Evolutionary conservation across 2,329 filamentous ascomycete species (phyloP).

Genomic region (Macrophomina phaseolina): DNA sequence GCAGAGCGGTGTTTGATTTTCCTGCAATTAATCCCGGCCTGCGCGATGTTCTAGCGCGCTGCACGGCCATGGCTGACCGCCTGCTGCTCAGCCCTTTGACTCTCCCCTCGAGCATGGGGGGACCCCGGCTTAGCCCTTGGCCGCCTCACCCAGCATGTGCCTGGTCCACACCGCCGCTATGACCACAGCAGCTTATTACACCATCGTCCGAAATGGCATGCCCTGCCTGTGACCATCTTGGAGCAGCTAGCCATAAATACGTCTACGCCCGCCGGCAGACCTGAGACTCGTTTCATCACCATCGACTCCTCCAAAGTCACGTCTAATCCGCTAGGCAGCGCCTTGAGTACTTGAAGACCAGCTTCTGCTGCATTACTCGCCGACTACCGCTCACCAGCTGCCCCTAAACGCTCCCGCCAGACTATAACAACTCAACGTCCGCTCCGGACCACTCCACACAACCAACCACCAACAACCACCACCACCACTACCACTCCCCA

Average conservation of each 20-base stretch:
- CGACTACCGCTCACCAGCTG: slow-evolving; percentile 24
- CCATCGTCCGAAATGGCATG: slow-evolving; percentile 48
- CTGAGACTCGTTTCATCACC: slow-evolving; percentile 42
- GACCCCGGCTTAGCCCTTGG: slow-evolving; percentile 35
- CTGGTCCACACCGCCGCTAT: slow-evolving; percentile 48
- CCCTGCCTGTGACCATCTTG: slow-evolving; percentile 44
- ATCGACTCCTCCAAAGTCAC: slow-evolving; percentile 29
- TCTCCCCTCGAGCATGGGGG: slow-evolving; percentile 24
- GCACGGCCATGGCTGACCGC: slow-evolving; percentile 25
- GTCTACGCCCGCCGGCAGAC: slow-evolving; percentile 37
- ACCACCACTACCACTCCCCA: slow-evolving; percentile 28
- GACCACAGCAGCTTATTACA: slow-evolving; percentile 46
- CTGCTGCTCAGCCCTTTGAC: slow-evolving; percentile 27
- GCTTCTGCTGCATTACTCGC: slow-evolving; percentile 19
- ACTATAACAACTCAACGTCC: neutral
- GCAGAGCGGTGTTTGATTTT: slow-evolving; percentile 39
- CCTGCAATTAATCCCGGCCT: slow-evolving; percentile 31
- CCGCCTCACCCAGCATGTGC: slow-evolving; percentile 47
- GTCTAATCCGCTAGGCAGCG: slow-evolving; percentile 14
- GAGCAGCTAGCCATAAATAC: slow-evolving; percentile 48
- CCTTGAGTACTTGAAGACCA: slow-evolving; percentile 15
- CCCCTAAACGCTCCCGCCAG: slow-evolving; percentile 26
- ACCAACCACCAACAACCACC: slow-evolving; percentile 14
- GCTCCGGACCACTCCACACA: neutral
- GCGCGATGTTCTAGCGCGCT: slow-evolving; percentile 40